phyloP scores from a whole-genome alignment of 768 basidiomycete genomes.

The Antrodiella citrinella region DNA sequence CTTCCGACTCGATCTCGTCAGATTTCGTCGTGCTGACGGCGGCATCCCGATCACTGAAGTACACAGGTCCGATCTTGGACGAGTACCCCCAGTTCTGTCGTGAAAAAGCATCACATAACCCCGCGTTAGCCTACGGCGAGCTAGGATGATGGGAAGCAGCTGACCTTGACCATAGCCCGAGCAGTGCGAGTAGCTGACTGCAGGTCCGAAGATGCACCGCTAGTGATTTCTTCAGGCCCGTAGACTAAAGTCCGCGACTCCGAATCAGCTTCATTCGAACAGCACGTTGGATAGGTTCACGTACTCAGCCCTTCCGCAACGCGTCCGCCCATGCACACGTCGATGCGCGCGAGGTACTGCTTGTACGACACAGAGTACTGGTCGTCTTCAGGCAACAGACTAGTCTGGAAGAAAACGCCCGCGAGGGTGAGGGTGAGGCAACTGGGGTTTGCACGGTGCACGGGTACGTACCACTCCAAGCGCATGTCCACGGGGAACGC shows the following conservation, averaged over 20 bases:
- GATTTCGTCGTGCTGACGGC: slow-evolving; percentile 66
- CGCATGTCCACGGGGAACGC: slow-evolving; percentile 91
- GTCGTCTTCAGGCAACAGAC: slow-evolving; percentile 72
- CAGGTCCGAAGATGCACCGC: slow-evolving; percentile 89
- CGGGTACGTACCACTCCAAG: slow-evolving; percentile 65
- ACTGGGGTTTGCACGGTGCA: not conserved
- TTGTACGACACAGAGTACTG: slow-evolving; percentile 61
- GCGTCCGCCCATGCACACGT: slow-evolving; percentile 91
- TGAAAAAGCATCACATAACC: not conserved
- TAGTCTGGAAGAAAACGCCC: slow-evolving; percentile 36
- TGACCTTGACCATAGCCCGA: slow-evolving; percentile 82
- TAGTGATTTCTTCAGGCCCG: slow-evolving; percentile 81
- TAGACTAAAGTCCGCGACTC: slow-evolving; percentile 61
- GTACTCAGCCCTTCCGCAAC: slow-evolving; percentile 87
- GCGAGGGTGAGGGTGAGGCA: not conserved
- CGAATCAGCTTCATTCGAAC: slow-evolving; percentile 1
- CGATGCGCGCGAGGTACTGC: slow-evolving; percentile 76
- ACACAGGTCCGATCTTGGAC: slow-evolving; percentile 72
- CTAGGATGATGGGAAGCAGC: slow-evolving; percentile 18
- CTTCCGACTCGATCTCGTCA: slow-evolving; percentile 84
- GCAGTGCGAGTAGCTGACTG: slow-evolving; percentile 73
- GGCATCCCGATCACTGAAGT: slow-evolving; percentile 65
- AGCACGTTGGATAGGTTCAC: slow-evolving; percentile 19
- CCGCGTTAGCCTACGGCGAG: not conserved
- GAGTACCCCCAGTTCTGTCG: slow-evolving; percentile 73